Evolutionary conservation across 75 land plant species (phyloP), one percentile per base, ranked within the genome.

Genomic region (Pinus taeda): DNA sequence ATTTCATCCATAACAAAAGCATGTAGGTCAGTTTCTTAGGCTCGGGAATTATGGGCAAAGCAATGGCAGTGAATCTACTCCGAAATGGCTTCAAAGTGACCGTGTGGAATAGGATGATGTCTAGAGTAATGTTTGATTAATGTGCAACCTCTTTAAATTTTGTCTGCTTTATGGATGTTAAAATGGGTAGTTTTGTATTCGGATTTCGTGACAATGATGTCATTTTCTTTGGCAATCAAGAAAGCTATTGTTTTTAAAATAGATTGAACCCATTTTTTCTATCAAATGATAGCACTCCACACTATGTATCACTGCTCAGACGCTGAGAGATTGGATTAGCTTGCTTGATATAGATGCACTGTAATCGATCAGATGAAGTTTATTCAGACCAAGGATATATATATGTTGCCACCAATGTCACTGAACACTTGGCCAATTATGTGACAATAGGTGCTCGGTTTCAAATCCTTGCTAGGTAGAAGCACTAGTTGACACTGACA

Each of bases 11-110:
- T 45, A 45, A 0, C 8, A 45, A 42, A 45, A 45, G 49, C 6
- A 92, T 92, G 95, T 92, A 92, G 77, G 85, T 96, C 0, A 97
- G 99, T 26, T 96, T 96, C 75, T 74, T 96, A 75, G 99, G 99
- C 3, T 69, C 94, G 74, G 99, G 99, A 5, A 96, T 96, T 26
- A 96, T 96, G 99, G 99, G 99, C 37, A 87, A 85, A 57, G 93
- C 96, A 36, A 96, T 96, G 97, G 87, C 92, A n/a, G 53, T 81
- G 20, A 94, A 94, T 71, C 88, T 96, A 21, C 84, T 94, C 69
- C 83, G 80, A 37, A 56, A 82, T 71, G 98, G 99, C 3, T 92
- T 93, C 78, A 85, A 87, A 49, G 90, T 96, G 61, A 92, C 94
- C 37, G 97, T 96, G 62, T 96, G 99, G 99, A 96, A 96, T 83